Base-by-base conservation (phyloP, 495 filamentous ascomycete genomes). In the Aspergillus hancockii region DNA sequence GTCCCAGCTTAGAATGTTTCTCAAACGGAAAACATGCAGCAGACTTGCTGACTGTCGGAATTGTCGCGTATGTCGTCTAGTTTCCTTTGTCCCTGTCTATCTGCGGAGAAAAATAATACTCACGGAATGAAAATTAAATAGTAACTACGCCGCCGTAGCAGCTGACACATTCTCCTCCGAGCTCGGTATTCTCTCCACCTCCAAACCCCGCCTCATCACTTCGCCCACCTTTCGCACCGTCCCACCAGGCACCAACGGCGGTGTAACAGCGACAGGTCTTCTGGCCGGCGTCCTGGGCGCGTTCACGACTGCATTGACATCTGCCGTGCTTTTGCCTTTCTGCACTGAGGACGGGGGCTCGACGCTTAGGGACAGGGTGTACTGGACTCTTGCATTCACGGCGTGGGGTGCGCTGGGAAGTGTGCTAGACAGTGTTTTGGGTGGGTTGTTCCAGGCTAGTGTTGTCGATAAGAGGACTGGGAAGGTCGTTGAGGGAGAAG, bases 151-250 rank as follows among this genome's bases (percentile, higher is more conserved):
- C 32, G 90, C 91, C 23, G 90, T 93, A 21, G 86, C 92, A 13
- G 89, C 94, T 30, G 94, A 98, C 68, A 98, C 94, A 6, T 95
- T 96, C 73, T 92, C 89, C 55, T 97, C 93, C 13, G 94, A 98
- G 73, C 85, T 98, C 14, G 94, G 94, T 8, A 98, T 98, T 49
- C 81, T 98, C 18, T 88, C 92, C 18, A 86, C 81, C 59, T 81
- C 80, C 22, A 74, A 80, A 38, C 94, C 94, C 0, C 83, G 91
- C 18, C 83, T 98, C n/a, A 92, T 98, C 55, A 96, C 91, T 5
- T 91, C 91, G 25, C 82, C 83, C 22, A 89, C 79, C 21, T 75
- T 93, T 13, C 82, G 85, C 14, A 78, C 84, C 62, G 95, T 97
- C 0, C 92, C 93, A 0, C 85, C 83, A 3, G 94, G 94, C 10